Conservation (phyloP, 1,284 basidiomycete genomes). For the Heliocybe sulcata region DNA sequence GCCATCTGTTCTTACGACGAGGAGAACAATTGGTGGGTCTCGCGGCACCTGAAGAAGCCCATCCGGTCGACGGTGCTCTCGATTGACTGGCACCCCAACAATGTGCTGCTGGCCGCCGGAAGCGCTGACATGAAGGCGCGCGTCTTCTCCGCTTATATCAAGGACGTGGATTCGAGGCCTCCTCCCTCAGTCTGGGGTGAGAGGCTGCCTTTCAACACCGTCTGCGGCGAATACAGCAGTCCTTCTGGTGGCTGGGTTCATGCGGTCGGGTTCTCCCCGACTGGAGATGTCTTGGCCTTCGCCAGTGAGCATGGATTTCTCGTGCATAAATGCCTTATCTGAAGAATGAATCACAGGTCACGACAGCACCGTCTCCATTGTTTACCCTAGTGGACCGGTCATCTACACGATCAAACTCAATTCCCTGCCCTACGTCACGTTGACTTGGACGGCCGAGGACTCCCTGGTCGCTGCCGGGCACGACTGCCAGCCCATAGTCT, state of each 20-base stretch:
- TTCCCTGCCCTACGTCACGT: constrained; percentile 75
- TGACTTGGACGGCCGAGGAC: constrained; percentile 82
- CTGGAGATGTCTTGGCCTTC: constrained; percentile 89
- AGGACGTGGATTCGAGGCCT: constrained; percentile 94
- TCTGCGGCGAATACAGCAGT: constrained; percentile 90
- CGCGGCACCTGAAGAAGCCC: constrained; percentile 96
- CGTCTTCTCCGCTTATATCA: constrained; percentile 92
- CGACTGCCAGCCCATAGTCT: constrained; percentile 94
- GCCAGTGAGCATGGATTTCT: constrained; percentile 57
- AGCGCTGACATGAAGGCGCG: constrained; percentile 94
- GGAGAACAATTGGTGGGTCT: constrained; percentile 99
- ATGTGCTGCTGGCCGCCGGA: constrained; percentile 85
- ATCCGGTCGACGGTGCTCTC: constrained; percentile 73
- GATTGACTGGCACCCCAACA: constrained; percentile 98
- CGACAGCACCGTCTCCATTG: constrained; percentile 85
- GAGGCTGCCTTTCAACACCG: constrained; percentile 94
- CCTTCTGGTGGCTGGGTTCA: constrained; percentile 97
- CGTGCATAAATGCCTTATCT: not conserved
- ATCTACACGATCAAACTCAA: constrained; percentile 70
- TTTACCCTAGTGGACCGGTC: constrained; percentile 75
- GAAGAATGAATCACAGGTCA: constrained; percentile 49
- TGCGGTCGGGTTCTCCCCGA: constrained; percentile 91
- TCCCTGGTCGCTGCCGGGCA: constrained; percentile 89
- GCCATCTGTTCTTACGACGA: constrained; percentile 93
- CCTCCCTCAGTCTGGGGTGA: constrained; percentile 93